Evolutionary conservation across 441 rosid species (phyloP).

Genomic region (Sinapis alba): DNA sequence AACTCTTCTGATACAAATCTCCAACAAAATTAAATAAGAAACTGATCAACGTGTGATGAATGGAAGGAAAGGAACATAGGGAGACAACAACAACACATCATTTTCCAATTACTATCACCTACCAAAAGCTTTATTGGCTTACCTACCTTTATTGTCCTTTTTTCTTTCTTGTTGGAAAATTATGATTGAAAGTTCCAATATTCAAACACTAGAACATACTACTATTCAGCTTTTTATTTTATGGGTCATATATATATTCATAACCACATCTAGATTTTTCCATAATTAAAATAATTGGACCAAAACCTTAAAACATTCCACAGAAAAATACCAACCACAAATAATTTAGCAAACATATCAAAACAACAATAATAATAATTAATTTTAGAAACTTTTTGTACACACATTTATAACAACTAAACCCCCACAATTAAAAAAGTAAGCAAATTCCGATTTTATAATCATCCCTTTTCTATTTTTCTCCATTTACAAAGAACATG

Average conservation of each 20-base stretch:
- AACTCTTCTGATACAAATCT: constrained; percentile 4
- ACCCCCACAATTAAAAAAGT: not conserved
- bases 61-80: not conserved
- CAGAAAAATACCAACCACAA: not conserved
- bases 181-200: not conserved
- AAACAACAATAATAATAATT: not conserved
- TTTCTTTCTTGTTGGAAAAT: not conserved
- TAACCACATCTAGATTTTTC: not conserved
- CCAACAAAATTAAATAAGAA: not conserved
- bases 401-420: not conserved
- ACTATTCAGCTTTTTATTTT: not conserved
- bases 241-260: not conserved
- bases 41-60: not conserved
- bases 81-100: not conserved
- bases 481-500: not conserved
- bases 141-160: constrained; percentile 1
- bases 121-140: not conserved
- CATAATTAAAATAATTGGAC: not conserved
- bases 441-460: not conserved
- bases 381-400: not conserved
- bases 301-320: not conserved
- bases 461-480: not conserved
- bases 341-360: not conserved
- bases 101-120: constrained; percentile 1
- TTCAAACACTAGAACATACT: not conserved